Percentiles rank a stretch among this genome's conserved stretches.
phyloP scores from a whole-genome alignment of 2,329 filamentous ascomycete genomes.

The Incumbomyces delicatus region DNA sequence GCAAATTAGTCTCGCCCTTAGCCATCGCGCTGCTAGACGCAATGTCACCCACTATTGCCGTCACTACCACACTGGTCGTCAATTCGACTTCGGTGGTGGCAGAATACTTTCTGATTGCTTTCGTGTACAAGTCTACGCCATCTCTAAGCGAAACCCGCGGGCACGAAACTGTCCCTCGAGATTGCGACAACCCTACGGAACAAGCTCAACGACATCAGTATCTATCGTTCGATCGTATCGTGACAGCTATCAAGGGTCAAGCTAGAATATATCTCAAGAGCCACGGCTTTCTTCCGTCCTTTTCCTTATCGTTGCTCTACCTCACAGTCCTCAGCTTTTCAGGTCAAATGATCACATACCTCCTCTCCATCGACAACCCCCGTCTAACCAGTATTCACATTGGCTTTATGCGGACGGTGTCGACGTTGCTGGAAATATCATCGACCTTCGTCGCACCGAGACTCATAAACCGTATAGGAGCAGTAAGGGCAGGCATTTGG shows the following conservation, averaged over 20 bases:
- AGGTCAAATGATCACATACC: constrained; percentile 47
- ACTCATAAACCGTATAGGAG: constrained; percentile 43
- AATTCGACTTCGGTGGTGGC: constrained; percentile 33
- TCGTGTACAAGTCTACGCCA: constrained; percentile 19
- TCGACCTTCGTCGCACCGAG: constrained; percentile 45
- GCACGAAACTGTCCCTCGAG: no score
- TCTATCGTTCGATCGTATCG: not conserved
- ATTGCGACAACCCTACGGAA: not conserved
- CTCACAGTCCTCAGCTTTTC: constrained; percentile 47
- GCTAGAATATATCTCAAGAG: constrained; percentile 26
- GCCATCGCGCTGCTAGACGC: constrained; percentile 40
- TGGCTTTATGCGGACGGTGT: constrained; percentile 37
- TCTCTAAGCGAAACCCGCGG: not conserved
- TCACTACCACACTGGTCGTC: constrained; percentile 37
- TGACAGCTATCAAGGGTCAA: not conserved
- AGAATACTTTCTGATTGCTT: constrained; percentile 33
- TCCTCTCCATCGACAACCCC: constrained; percentile 36
- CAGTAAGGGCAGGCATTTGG: constrained; percentile 61
- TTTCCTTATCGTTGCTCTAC: constrained; percentile 43
- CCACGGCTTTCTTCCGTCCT: constrained; percentile 35
- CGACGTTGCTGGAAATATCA: constrained; percentile 43
- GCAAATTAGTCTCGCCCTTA: constrained; percentile 47
- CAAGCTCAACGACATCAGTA: not conserved
- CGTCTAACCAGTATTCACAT: constrained; percentile 39
- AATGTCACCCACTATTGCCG: constrained; percentile 35